These are phyloP conservation scores for Fusarium tjaetaba DNA, from an alignment of 2,329 filamentous ascomycete species.

Conservation along the genomic window DNA sequence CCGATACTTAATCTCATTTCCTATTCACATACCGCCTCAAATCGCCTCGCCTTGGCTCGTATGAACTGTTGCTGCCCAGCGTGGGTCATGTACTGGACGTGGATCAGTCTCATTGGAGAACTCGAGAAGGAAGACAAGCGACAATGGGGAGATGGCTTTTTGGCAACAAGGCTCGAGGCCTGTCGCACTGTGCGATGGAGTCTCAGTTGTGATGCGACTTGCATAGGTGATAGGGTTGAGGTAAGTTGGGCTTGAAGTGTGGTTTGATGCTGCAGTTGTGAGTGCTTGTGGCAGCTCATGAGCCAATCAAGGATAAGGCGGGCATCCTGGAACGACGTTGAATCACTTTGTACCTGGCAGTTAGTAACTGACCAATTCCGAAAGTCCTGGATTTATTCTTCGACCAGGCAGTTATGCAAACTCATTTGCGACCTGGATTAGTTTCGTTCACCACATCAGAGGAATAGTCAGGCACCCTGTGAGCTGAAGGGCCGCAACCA, in stretches of 20 bases:
- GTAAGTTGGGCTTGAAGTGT: background rate
- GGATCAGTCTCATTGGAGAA: slow-evolving; percentile 44
- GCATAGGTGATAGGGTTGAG: slow-evolving; percentile 6
- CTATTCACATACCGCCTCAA: slow-evolving; percentile 26
- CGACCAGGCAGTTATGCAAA: background rate
- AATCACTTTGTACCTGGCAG: background rate
- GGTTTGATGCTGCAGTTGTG: slow-evolving; percentile 9
- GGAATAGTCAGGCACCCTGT: background rate
- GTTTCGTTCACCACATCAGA: background rate
- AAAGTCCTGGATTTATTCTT: background rate
- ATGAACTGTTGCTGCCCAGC: slow-evolving; percentile 45
- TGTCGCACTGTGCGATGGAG: slow-evolving; percentile 3
- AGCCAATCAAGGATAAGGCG: slow-evolving; percentile 15
- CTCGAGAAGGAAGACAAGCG: slow-evolving; percentile 1
- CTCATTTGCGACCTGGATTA: background rate
- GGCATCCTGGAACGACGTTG: background rate
- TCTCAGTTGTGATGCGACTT: slow-evolving; percentile 20
- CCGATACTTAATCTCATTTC: slow-evolving; percentile 1
- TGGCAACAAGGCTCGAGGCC: slow-evolving; percentile 17
- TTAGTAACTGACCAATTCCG: background rate
- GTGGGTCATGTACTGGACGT: slow-evolving; percentile 40
- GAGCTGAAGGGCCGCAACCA: background rate
- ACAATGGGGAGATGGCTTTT: slow-evolving; percentile 31
- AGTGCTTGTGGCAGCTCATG: slow-evolving; percentile 8
- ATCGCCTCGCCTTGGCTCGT: slow-evolving; percentile 13